Percentiles rank a stretch among this genome's conserved stretches.
Conservation (phyloP, 2,329 filamentous ascomycete species). For the Colletotrichum brevisporum region DNA sequence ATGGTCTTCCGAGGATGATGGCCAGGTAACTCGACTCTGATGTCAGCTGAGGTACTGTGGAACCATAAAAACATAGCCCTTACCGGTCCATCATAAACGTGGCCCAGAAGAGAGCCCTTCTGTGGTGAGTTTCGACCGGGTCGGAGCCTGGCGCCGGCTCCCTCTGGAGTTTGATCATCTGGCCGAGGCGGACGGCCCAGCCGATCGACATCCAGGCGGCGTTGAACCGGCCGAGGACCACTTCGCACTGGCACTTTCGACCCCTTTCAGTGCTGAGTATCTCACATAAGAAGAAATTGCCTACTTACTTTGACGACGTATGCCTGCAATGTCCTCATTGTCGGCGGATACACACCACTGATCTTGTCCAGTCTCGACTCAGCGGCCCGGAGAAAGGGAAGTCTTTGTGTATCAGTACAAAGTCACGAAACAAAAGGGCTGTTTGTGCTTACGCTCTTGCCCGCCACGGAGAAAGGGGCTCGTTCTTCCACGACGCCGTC, state of each 20-base stretch:
- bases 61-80: too few relatives aligned
- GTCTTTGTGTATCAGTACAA: background rate
- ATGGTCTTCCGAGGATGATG: background rate
- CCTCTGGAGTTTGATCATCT: background rate
- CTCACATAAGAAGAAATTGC: too few relatives aligned
- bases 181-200: background rate
- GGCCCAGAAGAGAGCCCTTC: background rate
- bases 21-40: background rate
- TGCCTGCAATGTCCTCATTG: background rate
- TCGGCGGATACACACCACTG: background rate
- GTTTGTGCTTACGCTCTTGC: background rate
- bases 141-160: background rate
- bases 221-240: background rate
- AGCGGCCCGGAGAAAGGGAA: background rate
- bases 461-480: background rate
- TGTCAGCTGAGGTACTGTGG: background rate
- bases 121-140: background rate
- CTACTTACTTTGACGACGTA: background rate
- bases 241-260: background rate
- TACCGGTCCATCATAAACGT: background rate
- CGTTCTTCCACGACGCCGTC: background rate
- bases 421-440: accelerated
- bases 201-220: background rate
- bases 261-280: background rate
- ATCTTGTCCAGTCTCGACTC: background rate